Evolutionary conservation across 345 rosid genomes (phyloP), one percentile per base, ranked within the genome.

Genomic region (Citrus australasica): DNA sequence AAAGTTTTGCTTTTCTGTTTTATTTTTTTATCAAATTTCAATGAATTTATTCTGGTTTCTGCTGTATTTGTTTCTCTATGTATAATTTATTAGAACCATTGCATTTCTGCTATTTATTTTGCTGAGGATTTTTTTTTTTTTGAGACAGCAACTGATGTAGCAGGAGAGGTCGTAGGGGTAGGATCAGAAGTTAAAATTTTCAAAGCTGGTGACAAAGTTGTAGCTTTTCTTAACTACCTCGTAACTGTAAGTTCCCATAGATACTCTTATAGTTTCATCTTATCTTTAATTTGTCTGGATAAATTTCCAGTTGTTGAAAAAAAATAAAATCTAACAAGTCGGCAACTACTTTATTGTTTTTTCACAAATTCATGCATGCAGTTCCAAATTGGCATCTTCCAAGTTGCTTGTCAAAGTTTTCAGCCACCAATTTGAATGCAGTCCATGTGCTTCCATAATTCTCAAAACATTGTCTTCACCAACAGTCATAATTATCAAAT

Each of bases 191-290:
- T 89, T 64, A 56, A 84, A 74, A 83, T 87, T n/a, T 88, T 90
- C 81, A 92, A 86, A 73, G 78, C 83, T 4, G 97, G 98, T 61
- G 97, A 94, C 80, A 92, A 89, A 92, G 97, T 93, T 81, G 92
- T 93, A 1, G 89, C 95, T 16, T 30, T 80, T 66, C 89, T 93
- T 48, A 80, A 79, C 79, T 79, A 35, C 65, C 0, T 46, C 2
- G 97, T 92, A 86, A 85, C 84, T 2, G 97, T 94, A 86, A 85
- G 86, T 79, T 62, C 68, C 64, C 38, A 64, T 65, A 48, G 42
- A 22, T 77, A 13, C 66, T 35, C 62, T 61, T 7, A 67, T 27
- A 11, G 22, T 65, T 60, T 67, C 46, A 5, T 76, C 16, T 28
- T 38, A 6, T 25, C 60, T 78, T 68, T 19, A 55, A 37, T 56